A percentile compares a stretch with the other conserved stretches of the same genome.
Conservation (phyloP, 208 protist species). For the Strigomonas culicis region DNA sequence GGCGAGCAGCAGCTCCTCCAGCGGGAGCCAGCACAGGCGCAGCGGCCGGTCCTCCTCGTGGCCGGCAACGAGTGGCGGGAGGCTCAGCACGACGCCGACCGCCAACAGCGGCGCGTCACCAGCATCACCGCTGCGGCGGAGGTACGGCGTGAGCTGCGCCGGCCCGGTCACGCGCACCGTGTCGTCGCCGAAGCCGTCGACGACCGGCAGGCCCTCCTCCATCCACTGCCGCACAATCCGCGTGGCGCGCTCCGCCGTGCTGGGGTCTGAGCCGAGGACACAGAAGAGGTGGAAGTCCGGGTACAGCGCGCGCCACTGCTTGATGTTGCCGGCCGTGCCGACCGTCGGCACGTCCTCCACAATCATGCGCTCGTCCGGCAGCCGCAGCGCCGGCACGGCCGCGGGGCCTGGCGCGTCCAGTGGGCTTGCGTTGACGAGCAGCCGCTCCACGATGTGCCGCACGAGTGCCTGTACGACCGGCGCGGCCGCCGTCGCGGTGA, state of each 20-base stretch:
- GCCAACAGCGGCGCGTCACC: conserved; percentile 6
- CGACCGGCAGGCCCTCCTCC: conserved; percentile 4
- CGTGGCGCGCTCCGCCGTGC: not conserved
- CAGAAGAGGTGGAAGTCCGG: not conserved
- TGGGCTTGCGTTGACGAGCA: conserved; percentile 33
- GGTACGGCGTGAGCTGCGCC: conserved; percentile 24
- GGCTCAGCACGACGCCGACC: conserved; percentile 11
- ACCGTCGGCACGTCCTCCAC: conserved; percentile 40
- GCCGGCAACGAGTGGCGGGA: not conserved
- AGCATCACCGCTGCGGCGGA: not conserved
- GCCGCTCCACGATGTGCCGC: conserved; percentile 32
- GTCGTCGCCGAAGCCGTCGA: conserved; percentile 1
- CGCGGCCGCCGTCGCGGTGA: conserved; percentile 17
- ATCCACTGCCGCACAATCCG: not conserved
- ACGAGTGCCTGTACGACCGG: conserved; percentile 20
- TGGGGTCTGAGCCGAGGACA: not conserved
- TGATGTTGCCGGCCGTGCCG: not conserved
- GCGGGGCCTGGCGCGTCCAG: conserved; percentile 16
- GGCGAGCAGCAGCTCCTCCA: conserved; percentile 59
- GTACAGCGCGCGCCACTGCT: not conserved
- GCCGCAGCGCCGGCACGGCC: conserved; percentile 11
- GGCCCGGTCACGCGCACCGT: not conserved
- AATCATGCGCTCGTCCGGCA: conserved; percentile 39
- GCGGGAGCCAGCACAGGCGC: conserved; percentile 23
- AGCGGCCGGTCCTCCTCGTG: conserved; percentile 20